phyloP scores from a whole-genome alignment of 2,329 filamentous ascomycete species.

The Helminthosporium solani region DNA sequence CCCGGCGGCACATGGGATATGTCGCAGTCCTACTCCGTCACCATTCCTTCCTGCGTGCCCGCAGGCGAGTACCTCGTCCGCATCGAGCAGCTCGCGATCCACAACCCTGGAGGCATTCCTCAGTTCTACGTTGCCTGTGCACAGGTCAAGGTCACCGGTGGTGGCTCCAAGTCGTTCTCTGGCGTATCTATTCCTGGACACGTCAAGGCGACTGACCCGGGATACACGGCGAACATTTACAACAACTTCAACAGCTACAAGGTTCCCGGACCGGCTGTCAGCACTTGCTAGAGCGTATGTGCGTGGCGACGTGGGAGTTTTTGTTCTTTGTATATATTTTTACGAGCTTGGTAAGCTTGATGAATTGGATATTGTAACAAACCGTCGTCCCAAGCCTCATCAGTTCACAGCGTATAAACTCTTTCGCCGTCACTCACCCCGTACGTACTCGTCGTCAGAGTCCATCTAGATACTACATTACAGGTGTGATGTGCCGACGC shows the following conservation, averaged over 20 bases:
- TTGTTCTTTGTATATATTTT: slow-evolving; percentile 2
- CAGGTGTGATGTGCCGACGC: too few relatives aligned
- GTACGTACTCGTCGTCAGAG: too few relatives aligned
- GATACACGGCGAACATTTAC: slow-evolving; percentile 44
- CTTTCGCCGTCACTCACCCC: too few relatives aligned
- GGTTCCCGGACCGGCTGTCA: slow-evolving; percentile 40
- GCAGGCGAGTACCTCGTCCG: slow-evolving; percentile 51
- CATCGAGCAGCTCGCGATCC: slow-evolving; percentile 52
- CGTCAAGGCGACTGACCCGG: slow-evolving; percentile 37
- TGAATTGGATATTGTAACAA: background rate
- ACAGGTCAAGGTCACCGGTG: slow-evolving; percentile 49
- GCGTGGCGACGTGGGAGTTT: background rate
- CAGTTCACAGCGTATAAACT: too few relatives aligned
- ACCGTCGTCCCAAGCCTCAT: background rate
- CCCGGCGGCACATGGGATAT: slow-evolving; percentile 35
- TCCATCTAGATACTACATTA: too few relatives aligned
- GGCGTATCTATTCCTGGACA: slow-evolving; percentile 38
- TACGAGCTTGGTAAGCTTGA: background rate
- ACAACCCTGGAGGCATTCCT: slow-evolving; percentile 40
- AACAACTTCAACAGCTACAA: slow-evolving; percentile 40
- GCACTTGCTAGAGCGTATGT: slow-evolving; percentile 29
- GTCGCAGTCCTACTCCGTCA: slow-evolving; percentile 37
- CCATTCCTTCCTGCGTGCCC: slow-evolving; percentile 45
- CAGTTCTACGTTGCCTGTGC: slow-evolving; percentile 46
- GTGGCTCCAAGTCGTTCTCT: slow-evolving; percentile 27